A percentile compares a stretch with the other conserved stretches of the same genome.
Evolutionary conservation across 139 green algal genomes (phyloP).

Genomic region (Closterium sp.): DNA sequence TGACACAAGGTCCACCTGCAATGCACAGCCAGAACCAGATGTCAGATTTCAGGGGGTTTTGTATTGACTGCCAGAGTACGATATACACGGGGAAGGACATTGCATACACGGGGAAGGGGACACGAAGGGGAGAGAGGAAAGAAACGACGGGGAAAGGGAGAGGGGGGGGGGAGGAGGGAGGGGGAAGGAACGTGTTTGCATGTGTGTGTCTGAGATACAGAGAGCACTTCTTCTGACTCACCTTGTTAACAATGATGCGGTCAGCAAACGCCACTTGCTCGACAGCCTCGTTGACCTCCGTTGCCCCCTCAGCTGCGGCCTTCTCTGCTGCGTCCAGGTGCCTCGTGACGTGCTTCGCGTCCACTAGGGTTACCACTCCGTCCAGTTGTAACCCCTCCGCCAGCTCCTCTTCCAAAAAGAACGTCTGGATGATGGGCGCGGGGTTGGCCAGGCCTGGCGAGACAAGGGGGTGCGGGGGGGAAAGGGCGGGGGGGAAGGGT

Average conservation of each 20-base stretch:
- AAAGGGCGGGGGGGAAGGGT: no score
- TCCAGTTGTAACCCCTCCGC: slow-evolving; percentile 66
- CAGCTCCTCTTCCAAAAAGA: slow-evolving; percentile 77
- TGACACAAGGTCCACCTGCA: slow-evolving; percentile 11
- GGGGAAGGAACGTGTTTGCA: neutral
- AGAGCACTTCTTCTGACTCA: slow-evolving; percentile 35
- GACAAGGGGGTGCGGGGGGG: neutral
- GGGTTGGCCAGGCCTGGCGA: slow-evolving; percentile 82
- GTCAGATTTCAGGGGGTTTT: no score
- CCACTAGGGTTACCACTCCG: slow-evolving; percentile 81
- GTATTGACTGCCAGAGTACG: no score
- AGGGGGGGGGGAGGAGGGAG: neutral
- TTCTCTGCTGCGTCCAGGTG: slow-evolving; percentile 62
- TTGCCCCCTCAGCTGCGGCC: neutral
- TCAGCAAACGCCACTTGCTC: slow-evolving; percentile 95
- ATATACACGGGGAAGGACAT: no score
- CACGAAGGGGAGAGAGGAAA: neutral
- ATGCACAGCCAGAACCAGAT: neutral
- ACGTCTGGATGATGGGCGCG: slow-evolving; percentile 87
- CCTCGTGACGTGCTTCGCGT: slow-evolving; percentile 60
- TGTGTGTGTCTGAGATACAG: no score
- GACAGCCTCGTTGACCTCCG: slow-evolving; percentile 82
- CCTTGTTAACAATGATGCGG: slow-evolving; percentile 94
- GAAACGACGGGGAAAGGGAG: neutral
- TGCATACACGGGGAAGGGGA: no score